These are phyloP conservation scores for Trifolium pratense DNA, from an alignment of 306 rosid genomes.

Conservation along the genomic window DNA sequence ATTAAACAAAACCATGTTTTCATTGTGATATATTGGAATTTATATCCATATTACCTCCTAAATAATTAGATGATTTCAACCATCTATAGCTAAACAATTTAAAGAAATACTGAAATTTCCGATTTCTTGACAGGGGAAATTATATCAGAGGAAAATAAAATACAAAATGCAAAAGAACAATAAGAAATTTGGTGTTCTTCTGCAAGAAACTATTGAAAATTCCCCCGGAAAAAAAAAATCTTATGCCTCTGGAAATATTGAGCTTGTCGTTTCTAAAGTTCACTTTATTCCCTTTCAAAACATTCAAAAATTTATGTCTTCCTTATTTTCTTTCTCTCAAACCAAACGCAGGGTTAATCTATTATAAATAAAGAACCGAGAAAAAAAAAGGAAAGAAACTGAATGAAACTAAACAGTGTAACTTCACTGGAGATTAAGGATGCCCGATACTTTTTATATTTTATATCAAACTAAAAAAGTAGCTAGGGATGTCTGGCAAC, in stretches of 20 bases:
- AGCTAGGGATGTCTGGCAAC: background rate
- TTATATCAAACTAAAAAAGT: background rate
- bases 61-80: constrained; percentile 3
- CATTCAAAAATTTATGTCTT: background rate
- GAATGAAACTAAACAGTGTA: background rate
- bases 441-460: background rate
- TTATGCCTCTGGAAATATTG: background rate
- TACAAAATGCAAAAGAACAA: no score
- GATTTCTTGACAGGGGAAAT: background rate
- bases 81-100: background rate
- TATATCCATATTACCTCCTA: constrained; percentile 6
- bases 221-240: background rate
- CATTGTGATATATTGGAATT: background rate
- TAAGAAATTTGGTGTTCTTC: background rate
- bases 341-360: background rate
- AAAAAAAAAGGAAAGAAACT: background rate
- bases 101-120: background rate
- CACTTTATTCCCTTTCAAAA: background rate
- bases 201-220: background rate
- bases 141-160: no score
- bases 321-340: background rate
- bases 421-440: background rate
- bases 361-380: background rate
- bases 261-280: background rate
- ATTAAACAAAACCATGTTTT: background rate